These are phyloP conservation scores for Breynia disticha DNA, from an alignment of 441 rosid species.

Conservation along the genomic window DNA sequence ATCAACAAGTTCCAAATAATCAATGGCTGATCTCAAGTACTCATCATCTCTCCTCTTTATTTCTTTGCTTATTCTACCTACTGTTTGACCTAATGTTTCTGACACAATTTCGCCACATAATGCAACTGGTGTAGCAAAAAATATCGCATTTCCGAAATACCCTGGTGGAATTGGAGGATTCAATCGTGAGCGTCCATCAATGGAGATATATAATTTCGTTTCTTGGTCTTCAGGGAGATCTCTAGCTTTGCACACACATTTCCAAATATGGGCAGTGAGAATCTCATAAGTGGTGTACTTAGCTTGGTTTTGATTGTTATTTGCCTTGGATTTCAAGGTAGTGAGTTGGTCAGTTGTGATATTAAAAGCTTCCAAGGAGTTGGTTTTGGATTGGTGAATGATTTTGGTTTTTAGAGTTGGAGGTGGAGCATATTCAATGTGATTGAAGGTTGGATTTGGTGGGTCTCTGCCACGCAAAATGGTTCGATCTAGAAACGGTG, in stretches of 20 bases:
- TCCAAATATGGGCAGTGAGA: slow-evolving; percentile 72
- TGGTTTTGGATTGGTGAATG: not conserved
- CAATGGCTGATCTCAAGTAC: slow-evolving; percentile 70
- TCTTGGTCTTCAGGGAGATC: slow-evolving; percentile 50
- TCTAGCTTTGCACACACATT: slow-evolving; percentile 51
- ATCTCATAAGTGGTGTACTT: slow-evolving; percentile 14
- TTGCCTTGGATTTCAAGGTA: not conserved
- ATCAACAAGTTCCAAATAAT: slow-evolving; percentile 71
- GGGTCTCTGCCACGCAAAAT: slow-evolving; percentile 4
- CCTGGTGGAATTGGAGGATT: slow-evolving; percentile 53
- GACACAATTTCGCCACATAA: slow-evolving; percentile 42
- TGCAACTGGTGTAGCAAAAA: slow-evolving; percentile 59
- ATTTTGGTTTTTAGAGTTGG: not conserved
- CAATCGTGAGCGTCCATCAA: slow-evolving; percentile 63
- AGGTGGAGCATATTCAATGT: not conserved
- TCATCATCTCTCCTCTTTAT: slow-evolving; percentile 54
- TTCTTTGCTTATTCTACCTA: slow-evolving; percentile 49
- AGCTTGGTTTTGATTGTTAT: not conserved
- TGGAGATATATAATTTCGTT: slow-evolving; percentile 55
- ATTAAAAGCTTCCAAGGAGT: not conserved
- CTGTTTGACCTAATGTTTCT: slow-evolving; percentile 65
- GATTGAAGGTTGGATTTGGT: not conserved
- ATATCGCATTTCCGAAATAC: slow-evolving; percentile 69
- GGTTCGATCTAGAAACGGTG: slow-evolving; percentile 21
- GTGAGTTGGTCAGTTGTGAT: not conserved